Base-by-base conservation (phyloP, 176 grass and related monocot species). In the Musa beccarii region DNA sequence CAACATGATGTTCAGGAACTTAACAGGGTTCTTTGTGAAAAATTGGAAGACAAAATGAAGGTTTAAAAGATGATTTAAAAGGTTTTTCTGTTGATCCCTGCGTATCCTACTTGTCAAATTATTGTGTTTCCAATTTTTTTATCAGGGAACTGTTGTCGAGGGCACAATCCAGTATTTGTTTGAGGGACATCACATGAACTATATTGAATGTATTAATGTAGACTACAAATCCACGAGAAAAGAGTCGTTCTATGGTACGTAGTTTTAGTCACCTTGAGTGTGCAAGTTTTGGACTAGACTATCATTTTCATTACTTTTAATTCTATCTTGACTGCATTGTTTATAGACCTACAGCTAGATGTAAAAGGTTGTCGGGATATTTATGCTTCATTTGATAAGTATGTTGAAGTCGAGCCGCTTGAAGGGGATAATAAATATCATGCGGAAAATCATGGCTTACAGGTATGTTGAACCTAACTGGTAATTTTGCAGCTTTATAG, bases 11-110 rank as follows among this genome's bases (percentile, higher is more conserved):
- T 71, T 14, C 49, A 71, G 20, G 68, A 71, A 71, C 68, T 71
- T 21, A 71, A 71, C 68, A 71, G 68, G 68, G 68, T 71, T 52
- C 69, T 71, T 71, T 71, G 69, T 71, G 69, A 71, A 52, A 71
- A 71, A 20, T 71, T 71, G 49, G 69, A 71, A 71, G 69, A 71
- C 50, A 71, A 71, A 43, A 71, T 71, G 69, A 71, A 71, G 69
- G 69, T 71, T 53, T 52, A 10, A 21, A 49, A 29, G 15, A 26
- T 71, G 49, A 21, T 10, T 4, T 51, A 52, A 20, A 71, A 71
- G 34, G 20, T 19, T 71, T 22, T 52, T 52, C 49, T 43, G 16
- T 71, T 71, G 7, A 52, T 17, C n/a, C 17, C 53, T 19, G 3
- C 7, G 4, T 71, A 71, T 71, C 21, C 9, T 16, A 20, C n/a